Base-by-base conservation (phyloP, 192 early-diverging fungal genomes). In the Coemansia sp. region DNA sequence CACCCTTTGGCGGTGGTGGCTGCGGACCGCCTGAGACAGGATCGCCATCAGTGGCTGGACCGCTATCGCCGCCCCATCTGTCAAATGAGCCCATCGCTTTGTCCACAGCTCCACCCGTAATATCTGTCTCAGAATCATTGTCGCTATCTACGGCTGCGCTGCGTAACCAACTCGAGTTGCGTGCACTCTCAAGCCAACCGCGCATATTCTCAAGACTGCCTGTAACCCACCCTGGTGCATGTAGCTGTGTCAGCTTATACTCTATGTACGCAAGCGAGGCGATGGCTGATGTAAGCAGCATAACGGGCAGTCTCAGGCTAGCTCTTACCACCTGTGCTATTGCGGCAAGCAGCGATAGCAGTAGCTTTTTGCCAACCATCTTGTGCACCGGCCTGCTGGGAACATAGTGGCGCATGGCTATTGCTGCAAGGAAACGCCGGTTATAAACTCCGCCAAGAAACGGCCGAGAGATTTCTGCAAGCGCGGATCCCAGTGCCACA, bases 231-330 rank as follows among this genome's bases (percentile, higher is more conserved):
- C 47, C 55, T 9, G 75, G 75, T 3, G 69, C 75, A 48, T 61
- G 65, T 46, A 78, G 44, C 57, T 78, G 75, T 15, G 61, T 68
- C 44, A 78, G 69, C 48, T 78, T 78, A 43, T 78, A 78, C 62
- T 78, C 75, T 2, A 78, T 41, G 33, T 78, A 78, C 1, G 75
- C 69, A 44, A 78, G 59, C 22, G 69, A 67, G 8, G 69, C 75
- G 21, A 78, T 78, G 9, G 62, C 63, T 4, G 75, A 55, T 8
- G 75, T 78, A 7, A 78, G 58, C 23, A 78, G 38, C 65, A 72
- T 72, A 14, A 78, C 62, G 15, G 75, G 75, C 27, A 78, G 53
- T 3, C 75, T 65, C 58, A 72, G 24, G 10, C 66, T 52, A 10
- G 47, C 55, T 21, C 57, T 52, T 19, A 68, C 21, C 4, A 66